phyloP scores from a whole-genome alignment of 148 eudicot species.

The Cornus kousa region DNA sequence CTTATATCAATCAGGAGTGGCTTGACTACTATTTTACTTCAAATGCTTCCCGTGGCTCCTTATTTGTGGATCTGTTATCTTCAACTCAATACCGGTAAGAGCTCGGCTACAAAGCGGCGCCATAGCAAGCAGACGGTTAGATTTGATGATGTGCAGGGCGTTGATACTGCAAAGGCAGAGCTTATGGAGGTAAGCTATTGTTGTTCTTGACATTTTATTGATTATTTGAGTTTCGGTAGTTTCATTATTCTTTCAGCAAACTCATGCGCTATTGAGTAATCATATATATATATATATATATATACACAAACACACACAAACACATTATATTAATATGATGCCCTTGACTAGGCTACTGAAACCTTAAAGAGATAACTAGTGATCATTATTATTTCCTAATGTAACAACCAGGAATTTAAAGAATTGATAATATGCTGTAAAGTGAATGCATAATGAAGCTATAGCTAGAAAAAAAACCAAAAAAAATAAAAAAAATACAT shows the following conservation, averaged over 20 bases:
- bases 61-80: conserved; percentile 91
- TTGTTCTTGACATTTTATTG: neutral
- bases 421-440: no score
- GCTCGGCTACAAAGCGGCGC: conserved; percentile 68
- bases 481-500: no score
- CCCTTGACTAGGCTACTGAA: neutral
- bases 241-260: neutral
- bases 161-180: conserved; percentile 92
- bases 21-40: conserved; percentile 63
- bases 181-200: conserved; percentile 80
- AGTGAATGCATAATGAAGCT: no score
- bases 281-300: no score
- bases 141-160: conserved; percentile 97
- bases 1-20: conserved; percentile 60
- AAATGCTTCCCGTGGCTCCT: conserved; percentile 87
- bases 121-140: conserved; percentile 62
- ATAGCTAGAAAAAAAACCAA: no score
- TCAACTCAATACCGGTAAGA: conserved; percentile 74
- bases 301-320: no score
- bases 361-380: neutral
- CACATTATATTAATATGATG: neutral
- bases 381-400: neutral
- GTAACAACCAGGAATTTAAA: no score
- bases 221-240: neutral
- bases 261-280: no score